Base-by-base conservation (phyloP, 2,329 filamentous ascomycete species). In the Fusarium armeniacum region DNA sequence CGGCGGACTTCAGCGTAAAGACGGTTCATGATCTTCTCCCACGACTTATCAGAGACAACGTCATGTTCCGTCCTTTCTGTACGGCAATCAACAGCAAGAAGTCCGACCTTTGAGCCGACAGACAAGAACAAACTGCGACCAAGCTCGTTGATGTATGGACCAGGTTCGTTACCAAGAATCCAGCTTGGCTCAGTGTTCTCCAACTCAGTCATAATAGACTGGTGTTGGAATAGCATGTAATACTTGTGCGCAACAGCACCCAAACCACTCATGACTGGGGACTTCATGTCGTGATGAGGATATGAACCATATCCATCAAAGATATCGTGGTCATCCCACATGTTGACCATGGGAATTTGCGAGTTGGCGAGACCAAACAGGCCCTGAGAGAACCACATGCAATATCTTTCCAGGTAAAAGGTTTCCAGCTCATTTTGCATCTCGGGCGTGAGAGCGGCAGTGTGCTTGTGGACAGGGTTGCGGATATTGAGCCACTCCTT, bases 181-280 rank as follows among this genome's bases (percentile, higher is more conserved):
- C 96, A 98, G 76, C 93, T 98, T 3, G 95, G 93, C 78, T 99
- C 97, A 4, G 92, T 88, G 36, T 86, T 84, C 71, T 97, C 90
- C 1, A 90, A 93, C 81, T 99, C 96, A 46, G 90, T 88, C 1
- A 89, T 82, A 5, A 97, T 84, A 71, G 92, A 97, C 79, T 99
- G 97, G 73, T 99, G 96, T 79, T 99, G 96, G 82, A 99, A 99
- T 11, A 99, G 86, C 90, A 99, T 91, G 76, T 99, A 99, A 81
- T 98, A 99, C 79, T 99, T 99, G 87, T 96, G 98, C 0, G 95
- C 95, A 51, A 98, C 89, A 38, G 91, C 92, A 4, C 96, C 97
- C 11, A 99, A 81, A 0, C 97, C 96, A 3, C 90, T 91, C 77
- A 99, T 97, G 0, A 98, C 93, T 1, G 93, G 91, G 4, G 93